These are phyloP conservation scores for Globisporangium cylindrosporum DNA, from an alignment of 352 stramenopile genomes.

Conservation along the genomic window DNA sequence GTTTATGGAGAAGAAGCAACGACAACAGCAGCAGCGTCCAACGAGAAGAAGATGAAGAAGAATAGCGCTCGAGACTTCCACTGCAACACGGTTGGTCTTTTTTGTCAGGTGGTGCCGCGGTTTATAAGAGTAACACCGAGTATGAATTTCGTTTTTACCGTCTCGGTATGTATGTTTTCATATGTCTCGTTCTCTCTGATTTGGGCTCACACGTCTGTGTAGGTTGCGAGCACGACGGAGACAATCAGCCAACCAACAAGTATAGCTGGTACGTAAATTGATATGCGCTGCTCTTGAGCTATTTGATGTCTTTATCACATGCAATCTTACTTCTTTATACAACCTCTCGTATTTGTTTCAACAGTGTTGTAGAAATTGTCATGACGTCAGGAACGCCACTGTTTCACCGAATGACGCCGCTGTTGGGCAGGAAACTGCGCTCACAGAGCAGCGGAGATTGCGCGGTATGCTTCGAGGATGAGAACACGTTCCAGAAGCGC, in stretches of 20 bases:
- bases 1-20: not conserved
- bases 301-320: not conserved
- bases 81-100: not conserved
- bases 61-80: not conserved
- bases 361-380: not conserved
- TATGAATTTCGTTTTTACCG: not conserved
- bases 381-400: not conserved
- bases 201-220: not conserved
- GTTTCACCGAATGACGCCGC: constrained; percentile 16
- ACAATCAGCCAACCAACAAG: not conserved
- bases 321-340: not conserved
- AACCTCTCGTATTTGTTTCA: not conserved
- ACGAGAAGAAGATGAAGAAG: not conserved
- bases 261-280: not conserved
- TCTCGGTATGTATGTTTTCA: not conserved
- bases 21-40: not conserved
- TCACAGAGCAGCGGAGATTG: not conserved
- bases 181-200: not conserved
- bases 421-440: constrained; percentile 3
- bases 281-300: not conserved
- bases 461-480: constrained; percentile 16
- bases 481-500: constrained; percentile 95
- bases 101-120: not conserved
- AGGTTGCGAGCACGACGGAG: not conserved
- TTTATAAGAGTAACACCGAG: constrained; percentile 3